Base-by-base conservation (phyloP, 2,329 filamentous ascomycete genomes). In the Phaeosphaeriaceae sp. region DNA sequence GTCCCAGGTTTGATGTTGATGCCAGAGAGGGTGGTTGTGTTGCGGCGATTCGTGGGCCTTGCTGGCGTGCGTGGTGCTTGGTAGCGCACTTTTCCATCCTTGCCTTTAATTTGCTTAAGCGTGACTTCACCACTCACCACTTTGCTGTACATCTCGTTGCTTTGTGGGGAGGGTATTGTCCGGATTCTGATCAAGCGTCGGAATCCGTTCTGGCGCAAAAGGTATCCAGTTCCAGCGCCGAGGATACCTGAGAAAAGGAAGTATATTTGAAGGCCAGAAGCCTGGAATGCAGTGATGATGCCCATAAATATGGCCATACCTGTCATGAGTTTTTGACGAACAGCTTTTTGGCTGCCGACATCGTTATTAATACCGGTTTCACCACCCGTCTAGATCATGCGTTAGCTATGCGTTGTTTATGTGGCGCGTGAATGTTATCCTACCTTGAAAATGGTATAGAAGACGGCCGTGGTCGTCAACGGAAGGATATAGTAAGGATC, bases 401-500 rank as follows among this genome's bases (percentile, higher is more conserved):
- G 43, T 71, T 47, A 71, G 64, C 26, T 37, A 8, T 20, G 9
- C 9, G 36, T 17, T 20, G 6, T 18, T 26, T 9, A 33, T 7
- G 57, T 49, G 20, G 65, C 37, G 6, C 61, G 8, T 30, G 12
- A 6, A 20, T 18, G 15, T 32, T 1, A 36, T 74, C 79, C 51
- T 76, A 87, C 85, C 76, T 78, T 79, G 48, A 90, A 75, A 42
- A 84, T 81, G 21, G 77, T 59, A 58, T 81, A 83, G 72, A 88
- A 81, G 45, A 84, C 66, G 6, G 67, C 72, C 1, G 85, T 81
- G 3, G 86, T 84, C 1, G 80, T 48, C 2, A 84, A 55, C 1
- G 94, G 94, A 26, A 97, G 76, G 33, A 94, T 71, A 61, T 84
- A 93, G 63, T 81, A 87, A 0, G 94, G 93, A 72, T 99, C 94